Conservation (phyloP, 2,329 filamentous ascomycete species). For the Fonsecaea nubica region DNA sequence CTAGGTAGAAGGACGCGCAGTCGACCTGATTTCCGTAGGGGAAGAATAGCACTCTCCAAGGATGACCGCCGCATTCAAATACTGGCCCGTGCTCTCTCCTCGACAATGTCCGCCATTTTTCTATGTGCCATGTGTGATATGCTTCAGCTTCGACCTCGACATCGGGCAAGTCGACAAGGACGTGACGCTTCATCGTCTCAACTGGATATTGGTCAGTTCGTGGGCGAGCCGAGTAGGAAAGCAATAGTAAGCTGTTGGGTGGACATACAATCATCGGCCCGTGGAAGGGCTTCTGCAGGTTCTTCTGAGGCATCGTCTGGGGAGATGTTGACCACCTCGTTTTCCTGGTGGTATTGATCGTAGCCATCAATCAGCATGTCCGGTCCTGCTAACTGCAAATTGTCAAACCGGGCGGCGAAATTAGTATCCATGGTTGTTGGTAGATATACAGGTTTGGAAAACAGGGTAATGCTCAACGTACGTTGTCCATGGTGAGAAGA, state of each 20-base stretch:
- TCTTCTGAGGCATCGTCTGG: conserved; percentile 65
- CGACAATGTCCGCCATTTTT: conserved; percentile 76
- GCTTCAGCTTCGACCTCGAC: conserved; percentile 79
- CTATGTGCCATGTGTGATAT: conserved; percentile 83
- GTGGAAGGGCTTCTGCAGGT: conserved; percentile 59
- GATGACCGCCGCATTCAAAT: conserved; percentile 84
- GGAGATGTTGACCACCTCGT: conserved; percentile 67
- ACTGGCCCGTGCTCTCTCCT: conserved; percentile 86
- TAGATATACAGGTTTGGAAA: conserved; percentile 6
- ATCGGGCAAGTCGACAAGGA: conserved; percentile 78
- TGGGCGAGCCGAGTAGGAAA: neutral
- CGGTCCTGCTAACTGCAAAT: conserved; percentile 60
- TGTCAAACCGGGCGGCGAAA: conserved; percentile 38
- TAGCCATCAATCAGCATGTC: conserved; percentile 68
- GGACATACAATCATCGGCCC: conserved; percentile 64
- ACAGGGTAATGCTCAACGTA: conserved; percentile 42
- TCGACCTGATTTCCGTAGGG: conserved; percentile 94
- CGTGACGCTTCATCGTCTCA: conserved; percentile 82
- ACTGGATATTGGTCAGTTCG: conserved; percentile 55
- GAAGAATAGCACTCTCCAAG: conserved; percentile 96
- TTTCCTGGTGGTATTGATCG: conserved; percentile 65
- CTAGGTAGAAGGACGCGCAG: conserved; percentile 87
- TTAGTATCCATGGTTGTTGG: conserved; percentile 40
- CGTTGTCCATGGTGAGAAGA: conserved; percentile 52
- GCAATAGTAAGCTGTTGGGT: conserved; percentile 26